These are phyloP conservation scores for Amanita phalloides DNA, from an alignment of 768 basidiomycete genomes.

Conservation along the genomic window DNA sequence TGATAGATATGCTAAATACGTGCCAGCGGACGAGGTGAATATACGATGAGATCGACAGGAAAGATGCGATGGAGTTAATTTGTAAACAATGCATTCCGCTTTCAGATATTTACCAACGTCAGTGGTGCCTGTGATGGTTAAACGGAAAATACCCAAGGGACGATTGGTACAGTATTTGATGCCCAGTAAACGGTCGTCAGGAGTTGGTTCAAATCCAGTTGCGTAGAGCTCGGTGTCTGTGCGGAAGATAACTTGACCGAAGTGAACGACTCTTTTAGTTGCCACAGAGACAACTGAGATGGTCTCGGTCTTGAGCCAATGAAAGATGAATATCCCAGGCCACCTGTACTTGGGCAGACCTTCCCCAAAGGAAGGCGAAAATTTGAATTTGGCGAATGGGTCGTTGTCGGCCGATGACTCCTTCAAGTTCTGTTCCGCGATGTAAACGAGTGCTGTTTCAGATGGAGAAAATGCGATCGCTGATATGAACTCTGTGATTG, in stretches of 20 bases:
- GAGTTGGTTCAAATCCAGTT: conserved; percentile 50
- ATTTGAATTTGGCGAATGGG: conserved; percentile 38
- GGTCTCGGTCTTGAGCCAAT: conserved; percentile 22
- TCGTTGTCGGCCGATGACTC: conserved; percentile 16
- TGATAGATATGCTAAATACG: conserved; percentile 41
- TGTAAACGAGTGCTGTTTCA: conserved; percentile 44
- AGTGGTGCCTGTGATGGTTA: conserved; percentile 19
- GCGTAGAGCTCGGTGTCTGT: conserved; percentile 32
- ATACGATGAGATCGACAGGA: conserved; percentile 20
- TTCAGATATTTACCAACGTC: conserved; percentile 3
- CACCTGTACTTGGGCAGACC: conserved; percentile 38
- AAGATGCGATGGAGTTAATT: conserved; percentile 35
- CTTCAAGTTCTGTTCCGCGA: conserved; percentile 39
- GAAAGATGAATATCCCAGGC: conserved; percentile 44
- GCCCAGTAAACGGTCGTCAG: conserved; percentile 49
- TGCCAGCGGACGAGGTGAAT: conserved; percentile 13
- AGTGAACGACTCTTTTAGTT: conserved; percentile 20
- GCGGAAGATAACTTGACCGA: conserved; percentile 49
- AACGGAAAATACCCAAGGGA: conserved; percentile 43
- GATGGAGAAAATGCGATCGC: conserved; percentile 44
- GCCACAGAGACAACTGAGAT: conserved; percentile 6
- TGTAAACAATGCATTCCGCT: conserved; percentile 16
- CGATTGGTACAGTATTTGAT: conserved; percentile 52
- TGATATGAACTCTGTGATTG: conserved; percentile 34
- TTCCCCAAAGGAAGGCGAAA: conserved; percentile 55